Base-by-base conservation (phyloP, 306 rosid genomes). In the Inga leiocalycina region DNA sequence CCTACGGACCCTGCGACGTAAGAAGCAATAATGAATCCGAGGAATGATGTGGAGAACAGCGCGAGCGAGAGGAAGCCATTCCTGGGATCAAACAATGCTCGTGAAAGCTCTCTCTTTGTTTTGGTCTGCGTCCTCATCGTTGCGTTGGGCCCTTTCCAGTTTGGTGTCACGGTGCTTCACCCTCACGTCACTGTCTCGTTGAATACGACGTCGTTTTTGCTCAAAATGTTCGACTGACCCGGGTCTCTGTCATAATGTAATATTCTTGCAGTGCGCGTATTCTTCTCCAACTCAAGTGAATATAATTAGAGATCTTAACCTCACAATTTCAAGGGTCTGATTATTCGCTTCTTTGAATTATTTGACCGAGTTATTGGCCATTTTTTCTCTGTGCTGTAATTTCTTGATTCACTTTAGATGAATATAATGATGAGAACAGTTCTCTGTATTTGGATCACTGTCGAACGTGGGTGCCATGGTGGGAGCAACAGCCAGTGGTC, bases 71-170 rank as follows among this genome's bases (percentile, higher is more conserved):
- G 84, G 76, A 90, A 88, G 77, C 93, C 97, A 16, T 85, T 93
- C 56, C 79, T 93, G 41, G 78, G 74, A 39, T 39, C 74, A 19
- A 87, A 45, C 70, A 82, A 69, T 8, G 76, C 84, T 75, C 87
- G 88, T 34, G 91, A 73, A 61, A 81, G 81, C 61, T 88, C 91
- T 27, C 9, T 90, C 65, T 91, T 84, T 64, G 90, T 93, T 65
- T 71, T 93, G 22, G 22, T 88, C 44, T 91, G 94, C 44, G 97
- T 93, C 32, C 91, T 93, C 78, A 57, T 93, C 73, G 97, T 93
- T 49, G 92, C 94, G 10, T 81, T 93, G 81, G 98, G 94, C 24
- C 92, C 98, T 62, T 74, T 93, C 76, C 97, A 93, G 81, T 93
- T 93, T 74, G 98, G 98, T 52, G 89, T 91, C 90, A 91, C 98